phyloP scores from a whole-genome alignment of 805 yeast genomes.

The Candida andamanensis region DNA sequence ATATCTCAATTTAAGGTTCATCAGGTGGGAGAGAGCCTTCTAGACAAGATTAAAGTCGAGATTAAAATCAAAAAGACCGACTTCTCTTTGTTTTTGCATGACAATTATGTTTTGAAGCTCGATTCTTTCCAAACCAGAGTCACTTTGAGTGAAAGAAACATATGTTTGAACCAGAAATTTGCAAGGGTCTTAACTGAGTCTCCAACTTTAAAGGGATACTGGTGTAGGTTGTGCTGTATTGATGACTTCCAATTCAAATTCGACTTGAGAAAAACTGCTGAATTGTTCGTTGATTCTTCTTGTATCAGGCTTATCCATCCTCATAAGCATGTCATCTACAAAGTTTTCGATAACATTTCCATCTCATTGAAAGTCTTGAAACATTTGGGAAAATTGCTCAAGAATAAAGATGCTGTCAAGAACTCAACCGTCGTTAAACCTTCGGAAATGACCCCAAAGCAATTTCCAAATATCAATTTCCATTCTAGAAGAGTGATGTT shows the following conservation, averaged over 20 bases:
- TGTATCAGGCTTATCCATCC: slow-evolving; percentile 33
- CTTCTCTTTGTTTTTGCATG: slow-evolving; percentile 37
- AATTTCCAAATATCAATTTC: slow-evolving; percentile 24
- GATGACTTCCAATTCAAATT: slow-evolving; percentile 22
- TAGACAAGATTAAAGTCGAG: slow-evolving; percentile 2
- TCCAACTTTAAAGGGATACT: slow-evolving; percentile 39
- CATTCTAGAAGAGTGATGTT: slow-evolving; percentile 24
- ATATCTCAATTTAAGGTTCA: no score
- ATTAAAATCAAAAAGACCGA: slow-evolving; percentile 16
- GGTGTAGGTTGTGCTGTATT: slow-evolving; percentile 46
- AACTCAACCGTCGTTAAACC: slow-evolving; percentile 22
- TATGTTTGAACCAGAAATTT: slow-evolving; percentile 17
- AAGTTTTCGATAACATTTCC: slow-evolving; percentile 35
- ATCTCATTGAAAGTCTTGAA: slow-evolving; percentile 29
- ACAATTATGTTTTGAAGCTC: slow-evolving; percentile 43
- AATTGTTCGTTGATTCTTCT: slow-evolving; percentile 18
- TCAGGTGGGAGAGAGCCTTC: not conserved
- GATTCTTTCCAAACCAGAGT: slow-evolving; percentile 32
- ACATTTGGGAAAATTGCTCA: slow-evolving; percentile 25
- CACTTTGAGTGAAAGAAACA: slow-evolving; percentile 2
- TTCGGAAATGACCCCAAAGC: slow-evolving; percentile 21
- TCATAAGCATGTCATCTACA: slow-evolving; percentile 31
- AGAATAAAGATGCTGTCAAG: slow-evolving; percentile 5
- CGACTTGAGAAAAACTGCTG: slow-evolving; percentile 11
- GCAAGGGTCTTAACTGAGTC: slow-evolving; percentile 48